Evolutionary conservation across 345 rosid species (phyloP), one percentile per base, ranked within the genome.

Genomic region (Eucalyptus leucophloia): DNA sequence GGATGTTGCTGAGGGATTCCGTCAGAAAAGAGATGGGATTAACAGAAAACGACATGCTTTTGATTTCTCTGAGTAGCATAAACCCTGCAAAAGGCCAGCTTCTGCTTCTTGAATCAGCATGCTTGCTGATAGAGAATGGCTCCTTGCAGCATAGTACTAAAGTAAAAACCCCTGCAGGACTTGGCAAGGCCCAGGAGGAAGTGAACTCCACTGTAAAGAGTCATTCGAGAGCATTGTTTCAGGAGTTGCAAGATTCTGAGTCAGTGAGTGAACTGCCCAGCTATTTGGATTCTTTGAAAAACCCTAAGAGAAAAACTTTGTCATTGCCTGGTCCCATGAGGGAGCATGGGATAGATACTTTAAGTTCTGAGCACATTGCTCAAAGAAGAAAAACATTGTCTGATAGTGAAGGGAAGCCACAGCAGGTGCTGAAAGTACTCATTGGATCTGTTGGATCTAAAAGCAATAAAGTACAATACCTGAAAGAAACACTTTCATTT

Each of bases 371-470:
- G 42, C 88, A 87, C 40, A 82, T 86, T 5, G 51, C 88, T 88
- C 67, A 30, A 37, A 90, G 89, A 80, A 91, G 91, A 89, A 93
- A 89, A 87, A 28, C 90, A 87, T 37, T 91, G 87, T 89, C 93
- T 86, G 87, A 87, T 53, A 44, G 13, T 86, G 94, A 91, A 89
- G 90, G 85, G 87, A 91, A 85, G 32, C 91, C 88, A 88, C 91
- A 91, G 90, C 95, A 92, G 87, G 87, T 89, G 87, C 94, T 95
- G 77, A 98, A 96, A 93, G 87, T 97, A 93, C 98, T 98, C 88
- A 95, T 98, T 89, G 99, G 99, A 87, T 98, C 99, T 77, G 98
- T 98, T 90, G 99, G 99, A 89, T 98, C 99, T 40, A 98, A 98
- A 92, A 98, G 99, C 96, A 98, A 97, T 92, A 98, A 98, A 92